Base-by-base conservation (phyloP, 164 flowering plant genomes). In the Nymphaea colorata region DNA sequence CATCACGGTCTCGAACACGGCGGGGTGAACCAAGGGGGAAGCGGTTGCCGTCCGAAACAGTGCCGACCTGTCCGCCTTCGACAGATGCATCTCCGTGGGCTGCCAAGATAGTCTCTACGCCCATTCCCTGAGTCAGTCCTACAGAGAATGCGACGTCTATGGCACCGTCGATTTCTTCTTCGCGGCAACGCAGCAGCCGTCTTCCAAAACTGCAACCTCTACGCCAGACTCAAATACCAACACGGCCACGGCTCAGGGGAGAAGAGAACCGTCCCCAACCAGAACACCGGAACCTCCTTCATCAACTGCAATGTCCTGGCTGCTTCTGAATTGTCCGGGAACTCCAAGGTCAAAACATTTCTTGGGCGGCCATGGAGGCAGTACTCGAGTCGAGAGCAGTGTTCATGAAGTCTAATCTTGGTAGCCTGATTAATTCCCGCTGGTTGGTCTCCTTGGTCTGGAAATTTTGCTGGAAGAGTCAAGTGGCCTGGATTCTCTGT, bases 1-100 rank as follows among this genome's bases (percentile, higher is more conserved):
- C 71, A 70, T 74, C 25, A 70, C 73, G 25, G 67, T 74, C 16
- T 36, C 64, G 44, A 74, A 74, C 71, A 70, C 77, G 16, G 77
- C 77, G 2, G 74, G 74, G 44, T 68, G 73, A 6, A 11, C 44
- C 15, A 70, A 70, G 44, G 70, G 67, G 18, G 71, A 70, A 53
- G 77, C 77, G 1, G 77, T 71, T 4, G 77, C 77, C 0, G 55
- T 71, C 3, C 42, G 68, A 15, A 62, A 51, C 12, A 68, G 73
- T 2, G 53, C 77, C 7, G 73, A 74, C 43, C 64, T 36, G 6
- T 70, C 77, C 1, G 71, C 68, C 3, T 66, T 70, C 60, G 66
- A 74, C 62, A 7, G 53, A 6, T 74, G 77, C 67, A 53, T 66
- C 59, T 66, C 70, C 67, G 65, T 53, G 8, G 73, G 73, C 6